Conservation (phyloP, 2,329 filamentous ascomycete genomes). For the Talaromyces sp. region DNA sequence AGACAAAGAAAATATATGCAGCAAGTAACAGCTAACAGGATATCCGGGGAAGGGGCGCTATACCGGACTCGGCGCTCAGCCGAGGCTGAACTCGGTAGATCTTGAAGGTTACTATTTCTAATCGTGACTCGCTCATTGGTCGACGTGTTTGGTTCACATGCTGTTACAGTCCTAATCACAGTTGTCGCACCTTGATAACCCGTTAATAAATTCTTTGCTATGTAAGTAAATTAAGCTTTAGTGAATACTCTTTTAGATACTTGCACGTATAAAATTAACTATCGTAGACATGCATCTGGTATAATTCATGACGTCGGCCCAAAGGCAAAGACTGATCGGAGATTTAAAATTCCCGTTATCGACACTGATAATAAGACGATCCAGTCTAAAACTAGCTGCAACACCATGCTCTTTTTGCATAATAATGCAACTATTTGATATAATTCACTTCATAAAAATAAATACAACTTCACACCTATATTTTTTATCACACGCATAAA, state of each 20-base stretch:
- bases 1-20: neutral
- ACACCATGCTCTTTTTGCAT: too few relatives aligned
- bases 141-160: neutral
- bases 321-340: neutral
- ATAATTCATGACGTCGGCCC: neutral
- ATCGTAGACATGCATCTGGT: neutral
- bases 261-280: neutral
- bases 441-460: too few relatives aligned
- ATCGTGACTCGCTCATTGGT: neutral
- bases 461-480: neutral
- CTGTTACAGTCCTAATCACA: neutral
- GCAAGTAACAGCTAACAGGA: neutral
- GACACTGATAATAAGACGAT: neutral
- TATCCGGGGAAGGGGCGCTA: neutral
- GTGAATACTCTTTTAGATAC: neutral
- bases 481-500: neutral
- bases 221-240: neutral
- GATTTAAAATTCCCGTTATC: neutral
- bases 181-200: neutral
- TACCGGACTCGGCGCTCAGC: slow-evolving; percentile 1
- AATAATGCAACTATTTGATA: neutral
- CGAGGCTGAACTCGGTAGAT: slow-evolving; percentile 10
- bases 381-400: neutral
- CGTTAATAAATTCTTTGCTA: neutral
- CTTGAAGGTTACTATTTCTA: too few relatives aligned